phyloP scores from a whole-genome alignment of 305 asterid genomes.

The Stenogyne calaminthoides region DNA sequence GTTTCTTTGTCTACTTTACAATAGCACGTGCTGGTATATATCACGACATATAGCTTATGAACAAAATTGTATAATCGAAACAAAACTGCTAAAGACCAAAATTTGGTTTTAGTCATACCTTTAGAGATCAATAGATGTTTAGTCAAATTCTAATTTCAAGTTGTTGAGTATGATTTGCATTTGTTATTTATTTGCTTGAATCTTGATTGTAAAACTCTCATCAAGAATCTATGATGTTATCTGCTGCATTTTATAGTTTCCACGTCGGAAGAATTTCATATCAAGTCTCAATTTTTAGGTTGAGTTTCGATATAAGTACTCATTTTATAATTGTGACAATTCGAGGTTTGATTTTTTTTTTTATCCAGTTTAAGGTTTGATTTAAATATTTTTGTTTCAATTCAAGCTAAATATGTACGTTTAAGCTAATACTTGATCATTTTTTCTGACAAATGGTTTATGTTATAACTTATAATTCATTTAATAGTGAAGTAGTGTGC shows the following conservation, averaged over 20 bases:
- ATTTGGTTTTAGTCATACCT: conserved; percentile 16
- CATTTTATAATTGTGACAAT: too few species aligned
- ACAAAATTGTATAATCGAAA: conserved; percentile 4
- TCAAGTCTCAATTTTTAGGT: too few species aligned
- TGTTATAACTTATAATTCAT: too few species aligned
- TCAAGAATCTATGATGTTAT: conserved; percentile 5
- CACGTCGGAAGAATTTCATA: too few species aligned
- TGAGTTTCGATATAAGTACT: too few species aligned
- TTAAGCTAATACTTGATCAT: too few species aligned
- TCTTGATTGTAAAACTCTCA: conserved; percentile 6
- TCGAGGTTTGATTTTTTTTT: too few species aligned
- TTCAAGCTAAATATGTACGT: too few species aligned
- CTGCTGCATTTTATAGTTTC: not conserved
- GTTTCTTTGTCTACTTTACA: conserved; percentile 18
- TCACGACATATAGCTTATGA: conserved; percentile 3
- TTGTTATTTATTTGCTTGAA: conserved; percentile 8
- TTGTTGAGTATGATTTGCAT: conserved; percentile 15
- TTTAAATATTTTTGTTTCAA: too few species aligned
- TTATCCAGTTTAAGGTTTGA: too few species aligned
- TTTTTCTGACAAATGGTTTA: too few species aligned
- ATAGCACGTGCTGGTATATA: conserved; percentile 27
- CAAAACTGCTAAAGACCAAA: conserved; percentile 5
- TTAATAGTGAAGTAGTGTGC: too few species aligned
- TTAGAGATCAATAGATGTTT: conserved; percentile 16
- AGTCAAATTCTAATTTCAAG: conserved; percentile 10